Evolutionary conservation across 306 rosid species (phyloP).

Genomic region (Astragalus glycyphyllos): DNA sequence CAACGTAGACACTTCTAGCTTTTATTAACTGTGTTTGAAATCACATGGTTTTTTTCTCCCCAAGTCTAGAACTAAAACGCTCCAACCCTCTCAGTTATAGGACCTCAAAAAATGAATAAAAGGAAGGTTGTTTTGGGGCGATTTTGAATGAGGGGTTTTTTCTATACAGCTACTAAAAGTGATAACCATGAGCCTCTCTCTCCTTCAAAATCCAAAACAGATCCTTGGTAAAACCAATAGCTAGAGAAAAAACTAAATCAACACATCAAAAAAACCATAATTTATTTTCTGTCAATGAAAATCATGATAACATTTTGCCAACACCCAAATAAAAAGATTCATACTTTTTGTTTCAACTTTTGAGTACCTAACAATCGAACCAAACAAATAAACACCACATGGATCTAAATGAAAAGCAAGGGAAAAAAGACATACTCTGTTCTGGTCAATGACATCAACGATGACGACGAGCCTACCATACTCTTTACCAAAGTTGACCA

Average conservation of each 20-base stretch:
- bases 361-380: neutral
- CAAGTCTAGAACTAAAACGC: no score
- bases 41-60: no score
- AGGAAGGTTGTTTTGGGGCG: no score
- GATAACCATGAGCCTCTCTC: no score
- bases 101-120: no score
- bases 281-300: neutral
- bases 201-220: no score
- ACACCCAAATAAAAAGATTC: neutral
- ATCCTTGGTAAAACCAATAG: neutral
- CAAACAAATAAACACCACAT: neutral
- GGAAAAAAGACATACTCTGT: slow-evolving; percentile 52
- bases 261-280: neutral
- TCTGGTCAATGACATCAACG: slow-evolving; percentile 91
- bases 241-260: neutral
- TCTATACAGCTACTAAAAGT: no score
- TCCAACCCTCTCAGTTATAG: no score
- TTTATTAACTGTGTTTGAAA: no score
- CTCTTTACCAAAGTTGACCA: slow-evolving; percentile 83
- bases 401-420: neutral
- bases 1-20: neutral
- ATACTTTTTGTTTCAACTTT: neutral
- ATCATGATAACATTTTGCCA: neutral
- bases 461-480: slow-evolving; percentile 90
- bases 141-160: no score